Conservation (phyloP, 495 filamentous ascomycete species). For the Sporormia fimetaria region DNA sequence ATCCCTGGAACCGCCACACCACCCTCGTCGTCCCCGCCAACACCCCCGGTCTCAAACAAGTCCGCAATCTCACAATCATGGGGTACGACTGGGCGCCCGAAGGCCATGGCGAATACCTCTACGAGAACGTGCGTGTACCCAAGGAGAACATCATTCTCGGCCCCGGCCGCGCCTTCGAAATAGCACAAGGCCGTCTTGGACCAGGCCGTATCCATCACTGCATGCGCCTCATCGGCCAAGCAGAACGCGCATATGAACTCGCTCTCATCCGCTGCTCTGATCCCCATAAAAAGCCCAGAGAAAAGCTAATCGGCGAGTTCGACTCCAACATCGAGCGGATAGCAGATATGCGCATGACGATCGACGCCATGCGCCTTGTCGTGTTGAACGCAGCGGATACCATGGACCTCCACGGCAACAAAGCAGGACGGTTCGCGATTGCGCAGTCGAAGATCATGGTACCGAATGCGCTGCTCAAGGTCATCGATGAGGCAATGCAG, state of each 20-base stretch:
- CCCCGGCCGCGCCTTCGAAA: constrained; percentile 37
- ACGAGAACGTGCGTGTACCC: constrained; percentile 34
- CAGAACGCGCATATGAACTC: constrained; percentile 34
- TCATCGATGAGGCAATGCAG: constrained; percentile 38
- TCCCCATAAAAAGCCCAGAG: constrained; percentile 32
- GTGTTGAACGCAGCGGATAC: constrained; percentile 35
- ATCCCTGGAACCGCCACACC: constrained; percentile 33
- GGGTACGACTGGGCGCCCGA: constrained; percentile 36
- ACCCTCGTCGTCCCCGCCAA: constrained; percentile 33
- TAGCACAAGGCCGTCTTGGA: constrained; percentile 35
- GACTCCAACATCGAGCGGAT: constrained; percentile 37
- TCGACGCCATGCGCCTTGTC: constrained; percentile 32
- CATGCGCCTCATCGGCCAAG: constrained; percentile 35
- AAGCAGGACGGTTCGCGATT: constrained; percentile 34
- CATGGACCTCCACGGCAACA: constrained; percentile 34
- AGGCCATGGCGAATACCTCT: constrained; percentile 36
- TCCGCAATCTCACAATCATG: constrained; percentile 35
- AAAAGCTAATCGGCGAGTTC: constrained; percentile 34
- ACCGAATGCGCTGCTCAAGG: constrained; percentile 28
- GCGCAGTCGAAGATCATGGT: constrained; percentile 36
- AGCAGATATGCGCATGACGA: constrained; percentile 32
- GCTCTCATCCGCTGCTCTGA: constrained; percentile 32
- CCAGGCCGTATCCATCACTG: constrained; percentile 37
- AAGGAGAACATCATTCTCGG: constrained; percentile 35
- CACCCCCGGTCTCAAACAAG: constrained; percentile 31